These are phyloP conservation scores for Rhytidiadelphus loreus DNA, from an alignment of 225 moss, liverwort and hornwort species.

Conservation along the genomic window DNA sequence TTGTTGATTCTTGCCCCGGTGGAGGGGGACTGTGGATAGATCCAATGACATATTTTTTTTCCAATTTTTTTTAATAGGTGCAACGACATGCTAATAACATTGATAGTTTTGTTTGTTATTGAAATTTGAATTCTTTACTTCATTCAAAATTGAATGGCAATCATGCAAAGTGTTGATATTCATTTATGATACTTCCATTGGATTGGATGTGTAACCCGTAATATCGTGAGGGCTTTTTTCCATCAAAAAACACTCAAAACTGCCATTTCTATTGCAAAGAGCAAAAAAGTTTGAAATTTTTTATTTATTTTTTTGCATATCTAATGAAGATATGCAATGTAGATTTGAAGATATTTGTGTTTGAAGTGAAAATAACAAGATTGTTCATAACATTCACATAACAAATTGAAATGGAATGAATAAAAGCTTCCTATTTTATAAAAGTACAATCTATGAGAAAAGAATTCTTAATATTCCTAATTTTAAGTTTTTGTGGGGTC, in stretches of 20 bases:
- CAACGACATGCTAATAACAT: not conserved
- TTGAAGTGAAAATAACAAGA: not conserved
- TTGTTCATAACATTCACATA: not conserved
- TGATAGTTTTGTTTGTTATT: accelerated
- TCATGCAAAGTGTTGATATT: not conserved
- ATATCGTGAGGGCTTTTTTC: accelerated
- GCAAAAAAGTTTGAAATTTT: accelerated
- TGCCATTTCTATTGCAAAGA: not conserved
- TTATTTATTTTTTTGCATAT: not conserved
- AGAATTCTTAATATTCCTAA: accelerated
- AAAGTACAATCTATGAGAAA: not conserved
- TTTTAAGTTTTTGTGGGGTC: accelerated
- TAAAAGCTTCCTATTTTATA: accelerated
- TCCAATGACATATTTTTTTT: not conserved
- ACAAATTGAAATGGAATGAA: not conserved
- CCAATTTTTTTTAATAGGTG: not conserved
- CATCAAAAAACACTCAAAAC: not conserved
- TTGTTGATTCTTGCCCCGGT: not conserved
- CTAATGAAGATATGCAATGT: accelerated
- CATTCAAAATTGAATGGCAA: not conserved
- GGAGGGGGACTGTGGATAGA: not conserved
- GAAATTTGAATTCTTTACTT: not conserved
- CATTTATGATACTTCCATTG: not conserved
- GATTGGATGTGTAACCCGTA: not conserved
- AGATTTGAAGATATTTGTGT: not conserved